Evolutionary conservation across 331 rosid species (phyloP), one percentile per base, ranked within the genome.

Genomic region (Saraca asoca): DNA sequence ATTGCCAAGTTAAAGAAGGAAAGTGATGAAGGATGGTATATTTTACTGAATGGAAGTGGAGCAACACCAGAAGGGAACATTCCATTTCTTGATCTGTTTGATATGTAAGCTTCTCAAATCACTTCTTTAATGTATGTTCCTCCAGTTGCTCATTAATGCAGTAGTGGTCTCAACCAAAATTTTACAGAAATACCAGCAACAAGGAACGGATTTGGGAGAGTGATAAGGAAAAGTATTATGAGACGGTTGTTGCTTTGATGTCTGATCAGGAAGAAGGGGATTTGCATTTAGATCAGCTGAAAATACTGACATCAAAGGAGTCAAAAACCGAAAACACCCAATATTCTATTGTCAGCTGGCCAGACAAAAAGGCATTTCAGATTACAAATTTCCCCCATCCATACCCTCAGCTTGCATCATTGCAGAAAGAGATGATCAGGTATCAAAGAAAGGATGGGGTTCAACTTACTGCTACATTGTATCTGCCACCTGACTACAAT

Each of bases 361-460:
- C 97, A 17, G 95, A 88, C 69, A 83, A 77, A 80, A 83, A 78
- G 58, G 74, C 78, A 35, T 75, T 65, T 71, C 95, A 88, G 82
- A 79, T 94, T 74, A 94, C 99, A 34, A 70, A 85, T 73, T 94
- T 94, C 69, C 99, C 97, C 77, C 99, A 94, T 88, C 99, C 99
- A 15, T 94, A 94, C 78, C 99, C 97, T 61, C 99, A 94, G 79
- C 83, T 94, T 64, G 88, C 80, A 70, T 82, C 95, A 17, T 75
- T 94, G 84, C 97, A 94, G 84, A 94, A 94, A 79, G 95, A 94
- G 90, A 88, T 94, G 99, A 69, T 94, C 52, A 88, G 90, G 74
- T 94, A 94, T 77, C 84, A 94, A 79, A 88, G 99, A 65, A 94
- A 94, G 80, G 99, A 94, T 45, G 99, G 99, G 54, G 97, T 94